Evolutionary conservation across 2,329 filamentous ascomycete genomes (phyloP).

Genomic region (Claviceps lovelessii): DNA sequence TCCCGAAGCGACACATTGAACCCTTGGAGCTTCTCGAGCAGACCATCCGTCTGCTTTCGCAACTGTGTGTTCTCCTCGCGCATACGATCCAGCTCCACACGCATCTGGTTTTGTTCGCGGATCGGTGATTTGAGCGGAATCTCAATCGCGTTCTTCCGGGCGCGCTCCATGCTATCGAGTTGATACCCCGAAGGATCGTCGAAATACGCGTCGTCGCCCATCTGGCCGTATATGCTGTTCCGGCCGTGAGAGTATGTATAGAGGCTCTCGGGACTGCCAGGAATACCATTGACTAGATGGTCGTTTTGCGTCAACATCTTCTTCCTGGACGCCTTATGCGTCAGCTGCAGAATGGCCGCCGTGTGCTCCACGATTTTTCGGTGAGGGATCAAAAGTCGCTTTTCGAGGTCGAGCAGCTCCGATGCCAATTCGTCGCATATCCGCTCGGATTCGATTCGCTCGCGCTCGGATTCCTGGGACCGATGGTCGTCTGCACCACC

Average conservation of each 20-base stretch:
- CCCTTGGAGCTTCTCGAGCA: slow-evolving; percentile 44
- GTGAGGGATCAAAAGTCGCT: slow-evolving; percentile 59
- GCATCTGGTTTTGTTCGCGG: slow-evolving; percentile 38
- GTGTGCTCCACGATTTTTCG: slow-evolving; percentile 74
- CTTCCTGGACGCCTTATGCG: slow-evolving; percentile 62
- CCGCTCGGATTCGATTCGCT: slow-evolving; percentile 57
- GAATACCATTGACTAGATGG: slow-evolving; percentile 41
- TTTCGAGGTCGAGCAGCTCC: slow-evolving; percentile 69
- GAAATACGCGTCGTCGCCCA: slow-evolving; percentile 48
- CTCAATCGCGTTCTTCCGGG: slow-evolving; percentile 33
- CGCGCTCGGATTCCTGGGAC: slow-evolving; percentile 51
- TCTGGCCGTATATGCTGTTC: slow-evolving; percentile 37
- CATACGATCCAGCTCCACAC: slow-evolving; percentile 31
- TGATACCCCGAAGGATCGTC: slow-evolving; percentile 65
- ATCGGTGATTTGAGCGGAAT: slow-evolving; percentile 45
- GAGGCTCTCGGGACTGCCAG: slow-evolving; percentile 63
- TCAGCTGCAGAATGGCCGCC: slow-evolving; percentile 79
- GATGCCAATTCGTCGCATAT: slow-evolving; percentile 76
- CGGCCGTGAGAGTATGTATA: slow-evolving; percentile 52
- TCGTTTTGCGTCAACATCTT: slow-evolving; percentile 27
- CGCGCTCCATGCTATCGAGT: slow-evolving; percentile 46
- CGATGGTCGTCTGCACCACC: slow-evolving; percentile 31
- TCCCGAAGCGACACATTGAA: slow-evolving; percentile 54
- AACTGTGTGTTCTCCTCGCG: slow-evolving; percentile 31
- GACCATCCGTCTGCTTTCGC: slow-evolving; percentile 17